phyloP scores from a whole-genome alignment of 2,329 filamentous ascomycete genomes.

The Thelonectria olida region DNA sequence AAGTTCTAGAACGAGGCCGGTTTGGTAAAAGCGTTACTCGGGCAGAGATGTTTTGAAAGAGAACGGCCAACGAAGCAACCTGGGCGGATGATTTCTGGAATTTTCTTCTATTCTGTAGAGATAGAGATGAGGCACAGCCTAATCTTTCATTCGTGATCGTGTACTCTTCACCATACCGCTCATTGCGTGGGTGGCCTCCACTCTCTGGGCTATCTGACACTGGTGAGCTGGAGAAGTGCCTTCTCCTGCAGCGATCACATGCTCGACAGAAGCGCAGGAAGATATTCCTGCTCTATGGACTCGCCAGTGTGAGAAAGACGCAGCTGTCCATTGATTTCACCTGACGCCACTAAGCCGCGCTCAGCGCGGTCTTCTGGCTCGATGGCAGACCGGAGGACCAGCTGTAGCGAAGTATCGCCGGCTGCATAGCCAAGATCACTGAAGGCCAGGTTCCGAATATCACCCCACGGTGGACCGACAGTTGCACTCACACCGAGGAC shows the following conservation, averaged over 20 bases:
- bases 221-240: background rate
- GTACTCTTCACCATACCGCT: too few species aligned
- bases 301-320: background rate
- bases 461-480: background rate
- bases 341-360: background rate
- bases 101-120: too few species aligned
- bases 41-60: too few species aligned
- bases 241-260: background rate
- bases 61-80: too few species aligned
- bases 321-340: background rate
- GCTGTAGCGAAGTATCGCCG: background rate
- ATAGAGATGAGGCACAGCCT: too few species aligned
- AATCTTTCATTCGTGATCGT: too few species aligned
- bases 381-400: constrained; percentile 6
- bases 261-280: background rate
- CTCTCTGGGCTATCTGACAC: background rate
- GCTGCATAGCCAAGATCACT: background rate
- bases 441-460: background rate
- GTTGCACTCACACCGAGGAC: background rate
- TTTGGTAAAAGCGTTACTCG: too few species aligned
- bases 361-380: constrained; percentile 1
- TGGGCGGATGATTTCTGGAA: too few species aligned
- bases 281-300: background rate
- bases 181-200: too few species aligned
- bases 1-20: too few species aligned